Evolutionary conservation across 495 filamentous ascomycete species (phyloP).

Genomic region (Daldinia loculata): DNA sequence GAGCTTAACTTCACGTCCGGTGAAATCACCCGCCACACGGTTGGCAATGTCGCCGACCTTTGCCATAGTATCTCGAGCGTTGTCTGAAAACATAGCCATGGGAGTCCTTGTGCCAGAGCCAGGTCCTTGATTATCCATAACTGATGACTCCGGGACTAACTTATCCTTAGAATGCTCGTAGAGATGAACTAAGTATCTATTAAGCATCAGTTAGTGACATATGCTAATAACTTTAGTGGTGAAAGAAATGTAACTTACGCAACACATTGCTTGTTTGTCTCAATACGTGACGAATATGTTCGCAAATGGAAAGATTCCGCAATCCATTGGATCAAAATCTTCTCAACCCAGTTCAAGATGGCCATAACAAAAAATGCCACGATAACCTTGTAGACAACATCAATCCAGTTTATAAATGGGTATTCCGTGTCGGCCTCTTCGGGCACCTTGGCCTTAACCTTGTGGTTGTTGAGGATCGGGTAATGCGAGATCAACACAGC

Average conservation of each 20-base stretch:
- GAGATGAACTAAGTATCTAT: conserved; percentile 74
- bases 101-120: conserved; percentile 75
- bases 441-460: conserved; percentile 52
- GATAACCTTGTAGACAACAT: conserved; percentile 85
- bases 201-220: conserved; percentile 27
- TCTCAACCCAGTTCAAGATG: conserved; percentile 85
- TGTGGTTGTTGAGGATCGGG: conserved; percentile 79
- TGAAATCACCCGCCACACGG: conserved; percentile 94
- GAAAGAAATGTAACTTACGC: conserved; percentile 49
- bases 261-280: conserved; percentile 91
- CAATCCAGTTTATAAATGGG: conserved; percentile 73
- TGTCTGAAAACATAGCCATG: conserved; percentile 70
- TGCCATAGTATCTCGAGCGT: conserved; percentile 74
- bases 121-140: conserved; percentile 51
- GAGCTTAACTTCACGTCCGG: conserved; percentile 75
- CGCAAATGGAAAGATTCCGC: conserved; percentile 91
- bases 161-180: conserved; percentile 81
- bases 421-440: conserved; percentile 44
- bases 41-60: conserved; percentile 89
- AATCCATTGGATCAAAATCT: conserved; percentile 94
- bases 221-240: background rate
- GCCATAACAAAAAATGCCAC: conserved; percentile 81
- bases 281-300: conserved; percentile 91
- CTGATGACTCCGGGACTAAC: conserved; percentile 75
- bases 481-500: conserved; percentile 77